Evolutionary conservation across 2,329 filamentous ascomycete species (phyloP).

Genomic region (Periglandula ipomoeae): DNA sequence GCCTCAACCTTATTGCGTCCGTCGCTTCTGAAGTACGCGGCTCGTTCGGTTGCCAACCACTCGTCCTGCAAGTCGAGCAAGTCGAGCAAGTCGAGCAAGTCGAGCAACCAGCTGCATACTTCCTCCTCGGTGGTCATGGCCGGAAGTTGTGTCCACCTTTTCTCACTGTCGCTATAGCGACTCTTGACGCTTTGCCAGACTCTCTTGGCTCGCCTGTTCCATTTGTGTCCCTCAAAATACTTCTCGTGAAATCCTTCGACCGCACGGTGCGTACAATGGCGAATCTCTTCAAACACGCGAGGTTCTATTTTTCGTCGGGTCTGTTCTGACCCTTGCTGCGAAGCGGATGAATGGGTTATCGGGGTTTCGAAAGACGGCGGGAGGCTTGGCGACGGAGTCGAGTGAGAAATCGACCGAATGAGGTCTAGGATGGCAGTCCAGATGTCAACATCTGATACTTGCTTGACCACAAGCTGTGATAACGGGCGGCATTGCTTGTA

Average conservation of each 20-base stretch:
- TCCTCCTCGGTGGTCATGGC: not conserved
- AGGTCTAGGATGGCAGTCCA: not conserved
- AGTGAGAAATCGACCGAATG: not conserved
- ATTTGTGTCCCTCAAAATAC: slow-evolving; percentile 2
- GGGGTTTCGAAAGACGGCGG: not conserved
- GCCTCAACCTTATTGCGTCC: not conserved
- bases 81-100: no score
- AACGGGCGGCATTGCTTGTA: not conserved
- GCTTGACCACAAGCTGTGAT: not conserved
- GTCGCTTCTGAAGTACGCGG: slow-evolving; percentile 1
- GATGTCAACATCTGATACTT: not conserved
- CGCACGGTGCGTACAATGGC: slow-evolving; percentile 2
- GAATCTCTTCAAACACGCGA: slow-evolving; percentile 7
- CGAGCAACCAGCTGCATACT: not conserved
- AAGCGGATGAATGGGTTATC: slow-evolving; percentile 3
- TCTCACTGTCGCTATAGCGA: not conserved
- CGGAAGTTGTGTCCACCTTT: slow-evolving; percentile 1
- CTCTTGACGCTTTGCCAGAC: not conserved
- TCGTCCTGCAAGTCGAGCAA: not conserved
- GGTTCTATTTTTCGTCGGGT: not conserved
- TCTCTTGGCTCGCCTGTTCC: slow-evolving; percentile 1
- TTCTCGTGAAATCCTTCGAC: not conserved
- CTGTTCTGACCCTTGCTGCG: not conserved
- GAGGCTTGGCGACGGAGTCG: not conserved
- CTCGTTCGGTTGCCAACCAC: not conserved